phyloP scores from a whole-genome alignment of 225 moss, liverwort and hornwort species.

The Climacium dendroides region DNA sequence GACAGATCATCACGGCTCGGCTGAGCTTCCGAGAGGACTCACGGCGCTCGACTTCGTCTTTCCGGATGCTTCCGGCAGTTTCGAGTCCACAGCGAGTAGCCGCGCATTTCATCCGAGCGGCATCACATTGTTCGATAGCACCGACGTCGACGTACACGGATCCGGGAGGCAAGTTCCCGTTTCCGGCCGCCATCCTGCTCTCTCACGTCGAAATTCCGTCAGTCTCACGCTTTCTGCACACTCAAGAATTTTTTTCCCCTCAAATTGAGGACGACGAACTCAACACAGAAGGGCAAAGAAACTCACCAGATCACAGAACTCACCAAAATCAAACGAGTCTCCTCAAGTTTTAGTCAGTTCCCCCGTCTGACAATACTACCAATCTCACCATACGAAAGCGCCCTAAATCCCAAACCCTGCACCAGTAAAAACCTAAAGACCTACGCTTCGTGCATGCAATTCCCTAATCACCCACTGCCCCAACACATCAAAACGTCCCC shows the following conservation, averaged over 20 bases:
- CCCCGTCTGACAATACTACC: too few species aligned
- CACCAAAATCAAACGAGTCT: neutral
- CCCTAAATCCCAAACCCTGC: neutral
- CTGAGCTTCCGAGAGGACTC: constrained; percentile 50
- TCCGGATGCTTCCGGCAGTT: neutral
- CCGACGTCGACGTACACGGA: neutral
- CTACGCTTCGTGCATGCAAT: neutral
- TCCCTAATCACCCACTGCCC: neutral
- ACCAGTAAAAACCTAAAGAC: neutral
- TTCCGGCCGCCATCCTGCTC: neutral
- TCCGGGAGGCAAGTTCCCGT: neutral
- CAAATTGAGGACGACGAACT: neutral
- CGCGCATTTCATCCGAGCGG: constrained; percentile 26
- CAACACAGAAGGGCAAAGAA: neutral
- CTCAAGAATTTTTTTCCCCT: too few species aligned
- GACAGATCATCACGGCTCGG: constrained; percentile 67
- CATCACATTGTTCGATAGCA: neutral
- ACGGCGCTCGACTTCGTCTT: constrained; percentile 24
- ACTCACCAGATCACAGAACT: neutral
- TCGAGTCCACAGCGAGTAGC: constrained; percentile 28
- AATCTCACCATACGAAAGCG: neutral
- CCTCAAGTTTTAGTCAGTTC: neutral
- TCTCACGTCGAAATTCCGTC: neutral
- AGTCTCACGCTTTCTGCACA: neutral
- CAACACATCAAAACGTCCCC: neutral